These are phyloP conservation scores for Podospora pseudoanserina DNA, from an alignment of 495 filamentous ascomycete genomes.

Conservation along the genomic window DNA sequence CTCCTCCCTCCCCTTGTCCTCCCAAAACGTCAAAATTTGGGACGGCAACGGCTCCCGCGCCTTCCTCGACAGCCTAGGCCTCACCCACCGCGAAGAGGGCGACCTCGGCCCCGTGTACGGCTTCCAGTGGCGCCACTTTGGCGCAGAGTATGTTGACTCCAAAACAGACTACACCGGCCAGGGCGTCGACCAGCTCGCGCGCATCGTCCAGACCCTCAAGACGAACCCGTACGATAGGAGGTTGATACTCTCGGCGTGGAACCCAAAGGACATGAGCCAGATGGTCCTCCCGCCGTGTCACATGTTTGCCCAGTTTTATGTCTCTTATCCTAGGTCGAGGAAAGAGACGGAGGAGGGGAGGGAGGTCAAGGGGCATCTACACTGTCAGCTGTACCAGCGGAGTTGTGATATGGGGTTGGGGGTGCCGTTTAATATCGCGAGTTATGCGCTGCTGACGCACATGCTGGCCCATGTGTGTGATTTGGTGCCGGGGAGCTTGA, in stretches of 20 bases:
- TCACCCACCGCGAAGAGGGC: slow-evolving; percentile 73
- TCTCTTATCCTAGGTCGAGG: slow-evolving; percentile 61
- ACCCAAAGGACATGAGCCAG: slow-evolving; percentile 74
- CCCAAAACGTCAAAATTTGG: slow-evolving; percentile 90
- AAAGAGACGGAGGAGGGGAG: slow-evolving; percentile 29
- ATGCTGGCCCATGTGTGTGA: slow-evolving; percentile 87
- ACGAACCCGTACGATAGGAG: slow-evolving; percentile 81
- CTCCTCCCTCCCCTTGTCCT: slow-evolving; percentile 67
- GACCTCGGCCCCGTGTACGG: slow-evolving; percentile 96
- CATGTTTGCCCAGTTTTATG: slow-evolving; percentile 99
- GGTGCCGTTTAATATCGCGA: slow-evolving; percentile 96
- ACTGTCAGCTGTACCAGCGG: slow-evolving; percentile 88
- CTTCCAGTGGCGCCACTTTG: slow-evolving; percentile 99
- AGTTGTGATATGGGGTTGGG: slow-evolving; percentile 96
- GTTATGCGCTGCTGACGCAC: slow-evolving; percentile 86
- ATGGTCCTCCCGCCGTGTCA: slow-evolving; percentile 98
- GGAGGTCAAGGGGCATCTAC: slow-evolving; percentile 61
- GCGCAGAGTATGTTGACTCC: slow-evolving; percentile 77
- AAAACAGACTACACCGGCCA: slow-evolving; percentile 80
- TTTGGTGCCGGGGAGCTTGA: slow-evolving; percentile 75
- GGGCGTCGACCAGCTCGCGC: slow-evolving; percentile 87
- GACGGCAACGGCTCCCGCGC: slow-evolving; percentile 91
- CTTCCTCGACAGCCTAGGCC: slow-evolving; percentile 79
- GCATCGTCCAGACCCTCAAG: slow-evolving; percentile 77
- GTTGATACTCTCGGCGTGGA: slow-evolving; percentile 91